phyloP scores from a whole-genome alignment of 106 monocot species.

The Apostasia ramifera region DNA sequence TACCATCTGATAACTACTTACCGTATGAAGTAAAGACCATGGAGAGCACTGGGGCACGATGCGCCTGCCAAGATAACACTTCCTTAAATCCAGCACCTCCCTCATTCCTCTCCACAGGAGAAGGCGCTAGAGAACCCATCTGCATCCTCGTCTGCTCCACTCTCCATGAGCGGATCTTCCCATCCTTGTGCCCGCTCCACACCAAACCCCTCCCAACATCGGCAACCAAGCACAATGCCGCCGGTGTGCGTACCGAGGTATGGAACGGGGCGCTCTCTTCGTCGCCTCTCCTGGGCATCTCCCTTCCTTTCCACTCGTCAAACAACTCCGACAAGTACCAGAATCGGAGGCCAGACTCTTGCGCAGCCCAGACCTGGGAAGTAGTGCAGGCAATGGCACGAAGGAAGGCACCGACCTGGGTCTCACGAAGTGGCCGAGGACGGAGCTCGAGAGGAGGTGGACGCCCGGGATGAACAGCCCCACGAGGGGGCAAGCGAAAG shows the following conservation, averaged over 20 bases:
- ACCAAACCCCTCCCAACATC: constrained; percentile 50
- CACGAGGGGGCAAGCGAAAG: constrained; percentile 14
- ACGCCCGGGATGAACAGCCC: constrained; percentile 8
- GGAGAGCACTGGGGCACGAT: constrained; percentile 56
- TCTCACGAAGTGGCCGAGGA: constrained; percentile 27
- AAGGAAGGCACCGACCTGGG: constrained; percentile 17
- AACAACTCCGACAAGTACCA: neutral
- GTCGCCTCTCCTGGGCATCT: neutral
- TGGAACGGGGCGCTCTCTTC: constrained; percentile 31
- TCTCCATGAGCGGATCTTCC: constrained; percentile 77
- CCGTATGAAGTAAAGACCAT: constrained; percentile 71
- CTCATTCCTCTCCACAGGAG: neutral
- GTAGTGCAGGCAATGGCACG: constrained; percentile 3
- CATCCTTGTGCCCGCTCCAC: constrained; percentile 95
- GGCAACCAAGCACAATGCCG: constrained; percentile 54
- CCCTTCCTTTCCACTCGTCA: neutral
- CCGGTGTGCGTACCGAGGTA: constrained; percentile 31
- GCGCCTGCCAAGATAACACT: constrained; percentile 79
- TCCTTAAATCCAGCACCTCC: constrained; percentile 26
- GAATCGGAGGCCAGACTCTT: constrained; percentile 1
- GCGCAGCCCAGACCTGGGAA: neutral
- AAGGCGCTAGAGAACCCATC: neutral
- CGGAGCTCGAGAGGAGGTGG: constrained; percentile 20
- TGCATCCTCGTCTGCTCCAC: constrained; percentile 19
- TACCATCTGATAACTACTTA: constrained; percentile 10